Conservation (phyloP, 176 grass and related monocot species). For the Phyllostachys edulis region DNA sequence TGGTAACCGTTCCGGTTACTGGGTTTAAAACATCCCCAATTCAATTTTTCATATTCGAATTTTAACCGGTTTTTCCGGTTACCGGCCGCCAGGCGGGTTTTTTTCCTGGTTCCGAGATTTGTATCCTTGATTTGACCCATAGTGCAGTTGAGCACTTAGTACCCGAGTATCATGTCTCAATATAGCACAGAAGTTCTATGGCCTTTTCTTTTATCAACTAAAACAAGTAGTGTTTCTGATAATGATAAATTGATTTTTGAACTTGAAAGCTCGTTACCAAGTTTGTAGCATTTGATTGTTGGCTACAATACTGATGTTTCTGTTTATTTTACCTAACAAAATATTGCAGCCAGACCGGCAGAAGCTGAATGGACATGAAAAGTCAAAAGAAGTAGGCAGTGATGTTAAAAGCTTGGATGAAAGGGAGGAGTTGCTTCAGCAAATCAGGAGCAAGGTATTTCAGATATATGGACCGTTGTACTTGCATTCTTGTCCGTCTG, state of each 20-base stretch:
- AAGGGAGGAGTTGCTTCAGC: slow-evolving; percentile 83
- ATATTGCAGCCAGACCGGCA: slow-evolving; percentile 54
- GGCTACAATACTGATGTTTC: background rate
- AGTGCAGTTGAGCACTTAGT: background rate
- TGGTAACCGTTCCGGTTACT: too few relatives aligned
- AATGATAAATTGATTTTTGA: slow-evolving; percentile 30
- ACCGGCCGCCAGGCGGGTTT: too few relatives aligned
- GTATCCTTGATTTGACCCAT: too few relatives aligned
- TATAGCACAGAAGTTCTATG: background rate
- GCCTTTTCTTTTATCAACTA: slow-evolving; percentile 18
- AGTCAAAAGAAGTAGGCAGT: slow-evolving; percentile 37
- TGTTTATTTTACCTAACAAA: slow-evolving; percentile 29
- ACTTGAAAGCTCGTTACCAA: slow-evolving; percentile 14
- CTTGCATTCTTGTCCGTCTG: slow-evolving; percentile 3
- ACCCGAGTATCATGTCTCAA: background rate
- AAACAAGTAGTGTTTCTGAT: background rate
- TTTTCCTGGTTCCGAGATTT: too few relatives aligned
- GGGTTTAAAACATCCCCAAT: too few relatives aligned
- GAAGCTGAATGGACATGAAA: slow-evolving; percentile 67
- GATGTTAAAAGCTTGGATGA: slow-evolving; percentile 59
- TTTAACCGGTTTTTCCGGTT: too few relatives aligned
- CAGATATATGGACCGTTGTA: slow-evolving; percentile 18
- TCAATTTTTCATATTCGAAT: too few relatives aligned
- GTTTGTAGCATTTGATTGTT: slow-evolving; percentile 6
- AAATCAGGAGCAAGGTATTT: slow-evolving; percentile 97